Evolutionary conservation across 148 eudicot genomes (phyloP), one percentile per base, ranked within the genome.

Genomic region (Arctostaphylos glauca): DNA sequence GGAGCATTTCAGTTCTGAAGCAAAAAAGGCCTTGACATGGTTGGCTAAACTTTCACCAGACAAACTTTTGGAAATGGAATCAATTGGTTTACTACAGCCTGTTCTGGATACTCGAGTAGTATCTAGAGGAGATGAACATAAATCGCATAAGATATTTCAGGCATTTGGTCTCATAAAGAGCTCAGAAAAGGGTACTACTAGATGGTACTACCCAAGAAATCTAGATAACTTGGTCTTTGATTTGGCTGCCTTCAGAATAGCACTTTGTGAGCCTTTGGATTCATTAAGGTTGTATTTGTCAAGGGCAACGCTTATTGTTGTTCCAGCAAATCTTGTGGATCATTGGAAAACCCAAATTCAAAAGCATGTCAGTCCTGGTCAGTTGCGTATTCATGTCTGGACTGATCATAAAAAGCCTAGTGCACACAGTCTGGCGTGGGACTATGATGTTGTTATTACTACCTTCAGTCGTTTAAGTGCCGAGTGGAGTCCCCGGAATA

Each of bases 261-360:
- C 99, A 78, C 92, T 96, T n/a, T 91, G 93, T 78, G 92, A 94
- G 87, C 99, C 98, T 38, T 87, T 94, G 85, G 97, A 93, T 86
- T 91, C 98, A 48, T 81, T 89, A 48, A 91, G 90, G 85, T 85
- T 94, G 81, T 96, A 92, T 85, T 82, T 96, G 82, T 96, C 99
- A 21, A 89, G 92, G 86, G 99, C 98, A 80, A 96, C 98, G 66
- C 93, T 96, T 62, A 80, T 96, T 85, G 97, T 96, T 79, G 99
- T 96, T 83, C 99, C 99, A n/a, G 85, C 95, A 73, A 94, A 96
- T 89, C 85, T 96, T 76, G 97, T 96, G 89, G 98, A 94, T 88
- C 99, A 96, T 71, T 96, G 99, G 99, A 88, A 82, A 81, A 84
- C 89, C 79, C 99, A 96, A 87, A 96, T 94, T 50, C 89, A 88